These are phyloP conservation scores for Byssothecium circinans DNA, from an alignment of 2,329 filamentous ascomycete species.

Conservation along the genomic window DNA sequence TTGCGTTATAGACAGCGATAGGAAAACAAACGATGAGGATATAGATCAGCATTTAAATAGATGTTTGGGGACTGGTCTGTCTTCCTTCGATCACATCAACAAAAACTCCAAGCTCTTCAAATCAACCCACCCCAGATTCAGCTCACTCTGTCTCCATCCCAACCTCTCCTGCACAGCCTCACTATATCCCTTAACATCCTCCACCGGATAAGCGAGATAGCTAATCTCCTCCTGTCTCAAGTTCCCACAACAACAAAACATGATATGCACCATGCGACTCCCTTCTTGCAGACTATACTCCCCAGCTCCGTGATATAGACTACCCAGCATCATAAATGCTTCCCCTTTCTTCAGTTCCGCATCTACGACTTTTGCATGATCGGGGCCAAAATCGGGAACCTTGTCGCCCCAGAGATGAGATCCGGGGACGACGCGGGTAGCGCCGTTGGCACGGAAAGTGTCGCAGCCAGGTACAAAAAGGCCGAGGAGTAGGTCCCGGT, in stretches of 20 bases:
- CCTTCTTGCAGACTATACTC: slow-evolving; percentile 31
- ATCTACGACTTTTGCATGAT: slow-evolving; percentile 31
- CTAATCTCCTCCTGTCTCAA: slow-evolving; percentile 44
- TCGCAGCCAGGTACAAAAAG: slow-evolving; percentile 44
- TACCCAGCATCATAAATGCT: slow-evolving; percentile 45
- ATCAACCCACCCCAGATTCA: slow-evolving; percentile 48
- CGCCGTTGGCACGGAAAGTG: slow-evolving; percentile 41
- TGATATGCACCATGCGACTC: slow-evolving; percentile 42
- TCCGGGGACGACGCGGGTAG: slow-evolving; percentile 43
- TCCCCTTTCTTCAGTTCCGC: slow-evolving; percentile 42
- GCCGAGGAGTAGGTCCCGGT: slow-evolving; percentile 42
- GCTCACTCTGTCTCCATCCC: slow-evolving; percentile 47
- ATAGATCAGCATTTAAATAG: too few species aligned
- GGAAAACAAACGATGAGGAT: too few species aligned
- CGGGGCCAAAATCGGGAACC: slow-evolving; percentile 37
- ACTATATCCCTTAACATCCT: slow-evolving; percentile 45
- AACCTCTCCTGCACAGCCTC: slow-evolving; percentile 42
- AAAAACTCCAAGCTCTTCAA: slow-evolving; percentile 43
- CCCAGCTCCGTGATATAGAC: slow-evolving; percentile 44
- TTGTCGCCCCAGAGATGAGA: slow-evolving; percentile 47
- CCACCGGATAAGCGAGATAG: slow-evolving; percentile 42
- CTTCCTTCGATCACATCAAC: slow-evolving; percentile 1
- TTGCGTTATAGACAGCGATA: too few species aligned
- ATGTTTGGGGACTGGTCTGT: too few species aligned
- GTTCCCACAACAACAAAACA: slow-evolving; percentile 46